Evolutionary conservation across 371 early-diverging fungal genomes (phyloP).

Genomic region (Mucor racemosus): DNA sequence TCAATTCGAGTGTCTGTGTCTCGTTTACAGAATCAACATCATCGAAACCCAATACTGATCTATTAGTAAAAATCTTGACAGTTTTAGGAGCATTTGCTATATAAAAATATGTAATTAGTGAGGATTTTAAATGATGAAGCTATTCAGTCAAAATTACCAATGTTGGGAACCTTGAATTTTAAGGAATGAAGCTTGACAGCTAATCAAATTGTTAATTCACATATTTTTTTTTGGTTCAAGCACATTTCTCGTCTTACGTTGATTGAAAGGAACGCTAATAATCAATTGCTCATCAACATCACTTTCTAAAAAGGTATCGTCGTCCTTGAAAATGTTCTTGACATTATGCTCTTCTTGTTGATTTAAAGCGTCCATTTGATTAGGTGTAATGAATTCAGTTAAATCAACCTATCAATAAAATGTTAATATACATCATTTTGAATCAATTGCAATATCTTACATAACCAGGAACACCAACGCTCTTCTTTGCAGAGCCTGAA

Average conservation of each 20-base stretch:
- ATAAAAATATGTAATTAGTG: not conserved
- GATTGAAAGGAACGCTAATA: constrained; percentile 85
- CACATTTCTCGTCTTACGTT: constrained; percentile 45
- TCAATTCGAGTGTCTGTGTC: constrained; percentile 77
- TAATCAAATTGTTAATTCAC: constrained; percentile 4
- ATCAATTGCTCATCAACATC: constrained; percentile 96
- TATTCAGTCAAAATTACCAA: constrained; percentile 33
- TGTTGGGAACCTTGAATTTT: constrained; percentile 69
- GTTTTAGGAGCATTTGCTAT: constrained; percentile 85
- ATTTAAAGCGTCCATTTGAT: constrained; percentile 89
- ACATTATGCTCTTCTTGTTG: constrained; percentile 76
- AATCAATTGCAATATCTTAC: constrained; percentile 32
- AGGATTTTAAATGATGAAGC: too few species aligned
- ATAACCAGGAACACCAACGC: constrained; percentile 58
- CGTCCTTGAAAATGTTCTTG: constrained; percentile 76
- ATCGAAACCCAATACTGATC: constrained; percentile 83
- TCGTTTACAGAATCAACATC: constrained; percentile 77
- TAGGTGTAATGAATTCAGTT: constrained; percentile 68
- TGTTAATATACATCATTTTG: too few species aligned
- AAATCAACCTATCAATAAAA: constrained; percentile 59
- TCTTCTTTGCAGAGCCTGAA: constrained; percentile 30
- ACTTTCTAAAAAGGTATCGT: constrained; percentile 74
- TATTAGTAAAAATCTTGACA: constrained; percentile 85
- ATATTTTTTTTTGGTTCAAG: not conserved
- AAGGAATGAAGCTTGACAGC: constrained; percentile 90